These are phyloP conservation scores for Filobasidium wieringae DNA, from an alignment of 768 basidiomycete genomes.

Conservation along the genomic window DNA sequence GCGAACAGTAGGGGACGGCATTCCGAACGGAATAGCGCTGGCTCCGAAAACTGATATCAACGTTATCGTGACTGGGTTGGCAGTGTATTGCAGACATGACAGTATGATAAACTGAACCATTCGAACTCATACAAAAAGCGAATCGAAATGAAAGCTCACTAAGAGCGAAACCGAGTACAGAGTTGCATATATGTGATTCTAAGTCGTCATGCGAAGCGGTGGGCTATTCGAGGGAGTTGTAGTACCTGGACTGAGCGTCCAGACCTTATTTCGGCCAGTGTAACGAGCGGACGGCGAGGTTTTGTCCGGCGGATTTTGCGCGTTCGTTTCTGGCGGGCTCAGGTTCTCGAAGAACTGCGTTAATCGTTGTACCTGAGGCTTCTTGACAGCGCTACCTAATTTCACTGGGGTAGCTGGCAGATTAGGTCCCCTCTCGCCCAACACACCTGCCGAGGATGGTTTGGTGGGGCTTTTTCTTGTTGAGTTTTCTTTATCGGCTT, in stretches of 20 bases:
- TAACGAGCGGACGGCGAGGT: not conserved
- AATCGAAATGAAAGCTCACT: too few species aligned
- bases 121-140: too few species aligned
- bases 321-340: not conserved
- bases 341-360: constrained; percentile 11
- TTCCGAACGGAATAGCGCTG: too few species aligned
- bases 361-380: constrained; percentile 4
- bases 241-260: not conserved
- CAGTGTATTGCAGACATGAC: too few species aligned
- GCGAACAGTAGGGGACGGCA: too few species aligned
- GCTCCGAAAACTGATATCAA: too few species aligned
- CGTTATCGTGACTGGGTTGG: too few species aligned
- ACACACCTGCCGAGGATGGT: not conserved
- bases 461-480: not conserved
- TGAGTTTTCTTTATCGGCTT: not conserved
- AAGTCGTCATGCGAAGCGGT: not conserved
- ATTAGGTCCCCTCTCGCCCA: constrained; percentile 2
- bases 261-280: not conserved
- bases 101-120: too few species aligned
- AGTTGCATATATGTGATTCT: not conserved
- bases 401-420: not conserved
- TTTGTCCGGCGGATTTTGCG: not conserved
- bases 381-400: not conserved
- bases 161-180: too few species aligned
- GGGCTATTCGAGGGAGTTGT: not conserved